Evolutionary conservation across 345 rosid genomes (phyloP), one percentile per base, ranked within the genome.

Genomic region (Noccaea bulbosa): DNA sequence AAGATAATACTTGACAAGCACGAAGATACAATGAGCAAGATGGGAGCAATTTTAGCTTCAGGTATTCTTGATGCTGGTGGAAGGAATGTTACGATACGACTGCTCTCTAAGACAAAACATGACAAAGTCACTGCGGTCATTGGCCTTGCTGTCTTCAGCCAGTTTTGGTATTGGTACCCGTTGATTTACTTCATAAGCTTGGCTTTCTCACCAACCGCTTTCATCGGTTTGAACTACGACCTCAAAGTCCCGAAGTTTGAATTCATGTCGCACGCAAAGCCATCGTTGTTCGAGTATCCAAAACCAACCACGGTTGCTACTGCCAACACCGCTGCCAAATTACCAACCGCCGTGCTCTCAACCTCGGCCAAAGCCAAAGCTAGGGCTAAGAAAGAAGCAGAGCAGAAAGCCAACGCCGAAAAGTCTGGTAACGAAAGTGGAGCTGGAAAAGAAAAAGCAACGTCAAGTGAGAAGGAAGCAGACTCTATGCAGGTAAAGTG

Each of bases 41-140:
- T 93, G 98, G 98, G 98, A 50, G 98, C 98, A 41, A 90, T 93
- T 70, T 82, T 93, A 78, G 98, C 98, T 48, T 87, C 93, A 33
- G 98, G 97, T 55, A 90, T 93, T 51, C 93, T 93, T 70, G 98
- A 93, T 81, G 98, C 97, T 65, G 98, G 98, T 72, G 98, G 98
- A 41, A 86, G 98, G 82, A 93, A 93, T 67, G 97, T 93, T 70
- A 93, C 97, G 2, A 88, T 93, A 73, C 82, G 86, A 77, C 65
- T 93, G 76, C 96, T 93, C 62, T 93, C 97, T 0, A 93, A 93
- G 87, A 83, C 97, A 8, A 93, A 87, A 63, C 98, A 93, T 32
- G 98, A 93, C 71, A 90, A 90, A 84, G 70, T 90, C 69, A 93
- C 97, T 10, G 97, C 98, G 0, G 93, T 93, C 44, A 89, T 93